Evolutionary conservation across 257 asterid genomes (phyloP).

Genomic region (Solanum chiquidenum): DNA sequence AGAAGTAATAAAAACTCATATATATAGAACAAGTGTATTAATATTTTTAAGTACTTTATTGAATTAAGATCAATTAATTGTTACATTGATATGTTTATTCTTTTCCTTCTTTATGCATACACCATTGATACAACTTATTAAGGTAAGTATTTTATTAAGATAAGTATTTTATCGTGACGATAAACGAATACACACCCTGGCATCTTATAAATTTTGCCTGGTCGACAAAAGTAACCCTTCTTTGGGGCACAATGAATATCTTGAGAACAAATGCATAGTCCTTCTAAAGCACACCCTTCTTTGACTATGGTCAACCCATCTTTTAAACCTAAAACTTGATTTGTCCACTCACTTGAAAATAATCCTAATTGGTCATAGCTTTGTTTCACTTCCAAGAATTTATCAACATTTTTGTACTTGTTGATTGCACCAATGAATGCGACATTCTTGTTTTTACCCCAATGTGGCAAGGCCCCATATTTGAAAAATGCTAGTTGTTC

Average conservation of each 20-base stretch:
- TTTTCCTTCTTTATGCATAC: background rate
- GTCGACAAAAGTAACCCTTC: slow-evolving; percentile 11
- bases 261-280: slow-evolving; percentile 14
- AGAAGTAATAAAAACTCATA: background rate
- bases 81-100: background rate
- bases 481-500: slow-evolving; percentile 16
- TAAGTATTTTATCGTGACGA: background rate
- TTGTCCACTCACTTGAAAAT: slow-evolving; percentile 20
- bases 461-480: slow-evolving; percentile 19
- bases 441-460: slow-evolving; percentile 20
- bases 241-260: slow-evolving; percentile 20
- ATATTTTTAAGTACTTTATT: background rate
- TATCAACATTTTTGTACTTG: background rate
- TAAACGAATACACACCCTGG: slow-evolving; percentile 7
- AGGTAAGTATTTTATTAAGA: background rate
- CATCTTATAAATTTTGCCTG: slow-evolving; percentile 13
- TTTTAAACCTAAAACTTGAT: slow-evolving; percentile 13
- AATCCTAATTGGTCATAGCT: slow-evolving; percentile 6
- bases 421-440: slow-evolving; percentile 12
- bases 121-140: background rate
- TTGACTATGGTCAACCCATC: background rate
- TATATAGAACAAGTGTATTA: background rate
- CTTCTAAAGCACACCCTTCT: slow-evolving; percentile 17
- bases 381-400: slow-evolving; percentile 11
- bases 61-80: background rate